These are phyloP conservation scores for Neurospora sp. DNA, from an alignment of 495 filamentous ascomycete species.

Conservation along the genomic window DNA sequence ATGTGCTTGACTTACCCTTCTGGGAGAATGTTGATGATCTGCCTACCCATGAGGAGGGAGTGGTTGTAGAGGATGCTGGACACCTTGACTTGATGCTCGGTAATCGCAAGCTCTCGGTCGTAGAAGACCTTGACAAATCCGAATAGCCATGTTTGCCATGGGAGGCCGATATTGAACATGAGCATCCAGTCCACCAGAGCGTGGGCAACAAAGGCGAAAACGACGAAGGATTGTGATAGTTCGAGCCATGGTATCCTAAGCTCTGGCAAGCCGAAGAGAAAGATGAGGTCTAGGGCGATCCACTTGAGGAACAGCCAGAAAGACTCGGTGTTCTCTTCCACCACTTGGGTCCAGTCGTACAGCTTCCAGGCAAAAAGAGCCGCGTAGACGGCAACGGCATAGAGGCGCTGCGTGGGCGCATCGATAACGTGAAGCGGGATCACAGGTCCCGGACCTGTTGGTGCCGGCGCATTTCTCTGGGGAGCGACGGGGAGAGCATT, in stretches of 20 bases:
- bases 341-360: conserved; percentile 67
- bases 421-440: conserved; percentile 70
- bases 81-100: conserved; percentile 78
- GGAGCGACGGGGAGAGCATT: conserved; percentile 28
- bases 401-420: conserved; percentile 79
- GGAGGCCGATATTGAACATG: conserved; percentile 84
- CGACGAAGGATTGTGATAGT: conserved; percentile 63
- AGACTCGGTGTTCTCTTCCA: conserved; percentile 67
- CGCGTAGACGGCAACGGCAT: conserved; percentile 66
- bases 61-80: conserved; percentile 77
- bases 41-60: conserved; percentile 85
- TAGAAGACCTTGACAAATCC: conserved; percentile 66
- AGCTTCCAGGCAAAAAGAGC: conserved; percentile 66
- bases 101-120: conserved; percentile 82
- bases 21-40: conserved; percentile 92
- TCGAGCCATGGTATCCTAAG: conserved; percentile 93
- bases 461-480: conserved; percentile 13
- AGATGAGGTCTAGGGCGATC: conserved; percentile 70
- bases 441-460: conserved; percentile 41
- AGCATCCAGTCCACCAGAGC: conserved; percentile 65
- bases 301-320: conserved; percentile 90
- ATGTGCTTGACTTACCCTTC: conserved; percentile 57
- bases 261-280: conserved; percentile 73
- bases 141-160: conserved; percentile 53
- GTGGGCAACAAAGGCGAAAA: conserved; percentile 56